These are phyloP conservation scores for Chaetothyriales sp. DNA, from an alignment of 2,329 filamentous ascomycete species.

Conservation along the genomic window DNA sequence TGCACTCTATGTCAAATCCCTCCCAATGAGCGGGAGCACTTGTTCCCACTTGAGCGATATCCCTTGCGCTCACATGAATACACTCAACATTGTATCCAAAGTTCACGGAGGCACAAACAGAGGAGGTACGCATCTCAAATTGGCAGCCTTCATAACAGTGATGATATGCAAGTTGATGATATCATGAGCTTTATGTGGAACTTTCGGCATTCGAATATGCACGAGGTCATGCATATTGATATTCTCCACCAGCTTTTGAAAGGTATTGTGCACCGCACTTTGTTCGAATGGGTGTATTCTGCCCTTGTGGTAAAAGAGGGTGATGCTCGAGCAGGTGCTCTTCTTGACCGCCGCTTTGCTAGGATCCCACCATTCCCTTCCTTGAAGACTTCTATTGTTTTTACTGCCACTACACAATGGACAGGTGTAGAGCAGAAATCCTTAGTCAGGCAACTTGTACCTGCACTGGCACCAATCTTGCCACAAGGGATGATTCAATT, in stretches of 20 bases:
- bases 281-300: not conserved
- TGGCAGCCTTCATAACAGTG: not conserved
- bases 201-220: not conserved
- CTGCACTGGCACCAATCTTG: not conserved
- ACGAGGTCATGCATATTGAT: not conserved
- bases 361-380: not conserved
- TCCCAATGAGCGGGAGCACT: not conserved
- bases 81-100: not conserved
- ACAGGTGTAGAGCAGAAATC: not conserved
- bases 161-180: not conserved
- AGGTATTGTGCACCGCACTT: not conserved
- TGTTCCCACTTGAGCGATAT: not conserved
- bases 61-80: not conserved
- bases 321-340: not conserved
- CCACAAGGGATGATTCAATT: not conserved
- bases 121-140: not conserved
- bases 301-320: not conserved
- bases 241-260: not conserved
- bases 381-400: not conserved
- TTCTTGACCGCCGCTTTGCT: not conserved
- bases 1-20: not conserved
- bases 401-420: not conserved
- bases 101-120: not conserved
- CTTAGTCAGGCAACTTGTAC: not conserved
- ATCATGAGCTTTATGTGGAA: not conserved